Evolutionary conservation across 306 rosid species (phyloP), one percentile per base, ranked within the genome.

Genomic region (Quercus bicolor): DNA sequence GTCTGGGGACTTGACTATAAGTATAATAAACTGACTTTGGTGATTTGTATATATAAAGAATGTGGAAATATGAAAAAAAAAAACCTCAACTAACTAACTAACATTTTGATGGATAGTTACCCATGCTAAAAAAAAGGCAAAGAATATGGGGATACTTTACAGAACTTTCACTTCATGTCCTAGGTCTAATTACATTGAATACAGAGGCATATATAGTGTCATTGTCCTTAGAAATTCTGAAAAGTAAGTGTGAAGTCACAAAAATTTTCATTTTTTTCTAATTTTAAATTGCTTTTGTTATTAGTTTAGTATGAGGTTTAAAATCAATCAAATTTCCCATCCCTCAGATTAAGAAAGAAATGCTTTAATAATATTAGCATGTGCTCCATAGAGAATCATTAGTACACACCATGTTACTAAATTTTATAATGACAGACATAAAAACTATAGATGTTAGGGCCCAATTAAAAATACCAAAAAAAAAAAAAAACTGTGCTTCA

Each of bases 131-230:
- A 78, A 33, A 69, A 68, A 56, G 72, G 81, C 65, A 75, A 78
- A 78, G 85, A 81, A 85, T 85, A 83, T 81, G 40, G 37, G 37
- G 43, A 28, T 78, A 74, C 83, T 82, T 80, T 21, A 43, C 83
- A 29, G 13, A 64, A 61, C 45, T 64, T 64, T 73, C 84, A 77
- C 75, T 79, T 73, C 79, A 70, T 87, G 83, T 81, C 83, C 87
- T 75, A 75, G 6, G 24, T 77, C 57, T 86, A 77, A 82, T 74
- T 83, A 74, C 85, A 80, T 75, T 86, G 85, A 85, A 82, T 80
- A 79, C 79, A 77, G 81, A 88, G 82, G 79, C 28, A 77, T 78
- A 77, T 15, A 77, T 78, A 74, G 78, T 87, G 81, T 74, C 90
- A 48, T 71, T 77, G 85, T 82, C 86, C 83, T 77, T 13, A 68